Percentiles rank a stretch among this genome's conserved stretches.
These are phyloP conservation scores for Juglanconis sp. DNA, from an alignment of 2,329 filamentous ascomycete genomes.

Conservation along the genomic window DNA sequence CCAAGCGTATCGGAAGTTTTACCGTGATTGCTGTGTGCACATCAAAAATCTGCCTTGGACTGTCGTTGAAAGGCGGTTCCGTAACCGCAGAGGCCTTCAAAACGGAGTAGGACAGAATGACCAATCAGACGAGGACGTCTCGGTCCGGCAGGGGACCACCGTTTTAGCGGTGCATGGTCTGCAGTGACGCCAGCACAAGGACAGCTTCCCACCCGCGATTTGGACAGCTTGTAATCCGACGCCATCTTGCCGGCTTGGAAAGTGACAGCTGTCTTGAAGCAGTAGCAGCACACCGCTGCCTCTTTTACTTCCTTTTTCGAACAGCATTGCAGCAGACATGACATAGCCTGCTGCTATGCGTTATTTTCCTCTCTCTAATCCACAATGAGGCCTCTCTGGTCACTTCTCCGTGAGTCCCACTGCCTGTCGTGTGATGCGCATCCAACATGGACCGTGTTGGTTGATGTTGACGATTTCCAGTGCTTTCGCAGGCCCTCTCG, in stretches of 20 bases:
- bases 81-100: background rate
- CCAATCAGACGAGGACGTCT: conserved; percentile 8
- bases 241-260: background rate
- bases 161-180: background rate
- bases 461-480: conserved; percentile 26
- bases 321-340: conserved; percentile 7
- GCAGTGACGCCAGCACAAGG: background rate
- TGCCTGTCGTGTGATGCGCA: conserved; percentile 7
- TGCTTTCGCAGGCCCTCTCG: conserved; percentile 44
- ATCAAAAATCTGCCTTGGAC: too few relatives aligned
- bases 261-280: background rate
- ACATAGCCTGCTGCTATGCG: conserved; percentile 18
- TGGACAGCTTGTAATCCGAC: conserved; percentile 22
- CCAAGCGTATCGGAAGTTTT: background rate
- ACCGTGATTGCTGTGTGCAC: too few relatives aligned
- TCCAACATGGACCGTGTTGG: conserved; percentile 11
- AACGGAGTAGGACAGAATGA: background rate
- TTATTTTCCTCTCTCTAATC: conserved; percentile 4
- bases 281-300: background rate
- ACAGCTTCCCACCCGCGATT: conserved; percentile 5
- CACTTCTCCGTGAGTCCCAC: conserved; percentile 38
- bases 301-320: background rate
- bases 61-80: background rate
- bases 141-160: background rate
- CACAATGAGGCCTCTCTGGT: conserved; percentile 18